phyloP scores from a whole-genome alignment of 306 rosid species.

The Begonia fuchsioides region DNA sequence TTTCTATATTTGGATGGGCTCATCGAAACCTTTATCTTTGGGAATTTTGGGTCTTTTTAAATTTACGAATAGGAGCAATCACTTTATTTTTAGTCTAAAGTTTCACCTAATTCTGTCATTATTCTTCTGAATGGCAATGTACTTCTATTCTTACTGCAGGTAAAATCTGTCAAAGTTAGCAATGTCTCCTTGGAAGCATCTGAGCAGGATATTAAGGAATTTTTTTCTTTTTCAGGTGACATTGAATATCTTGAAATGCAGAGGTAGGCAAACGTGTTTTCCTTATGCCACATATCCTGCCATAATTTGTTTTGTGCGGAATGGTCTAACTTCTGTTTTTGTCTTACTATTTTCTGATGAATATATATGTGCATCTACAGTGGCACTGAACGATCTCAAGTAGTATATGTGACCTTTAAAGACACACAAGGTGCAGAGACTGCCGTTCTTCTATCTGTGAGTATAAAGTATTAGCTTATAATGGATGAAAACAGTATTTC shows the following conservation, averaged over 20 bases:
- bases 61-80: background rate
- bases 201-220: constrained; percentile 78
- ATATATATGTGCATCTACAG: constrained; percentile 17
- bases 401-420: constrained; percentile 49
- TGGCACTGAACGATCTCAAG: constrained; percentile 24
- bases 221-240: constrained; percentile 91
- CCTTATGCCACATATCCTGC: too few species aligned
- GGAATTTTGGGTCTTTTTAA: too few species aligned
- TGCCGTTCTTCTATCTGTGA: constrained; percentile 54
- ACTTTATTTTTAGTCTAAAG: background rate
- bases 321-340: too few species aligned
- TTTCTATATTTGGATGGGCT: too few species aligned
- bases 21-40: too few species aligned
- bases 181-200: constrained; percentile 90
- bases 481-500: too few species aligned
- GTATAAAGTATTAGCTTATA: background rate
- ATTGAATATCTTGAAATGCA: constrained; percentile 72
- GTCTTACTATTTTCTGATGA: background rate
- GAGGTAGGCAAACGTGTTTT: constrained; percentile 20
- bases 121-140: background rate
- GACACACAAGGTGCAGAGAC: constrained; percentile 45
- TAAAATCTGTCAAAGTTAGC: constrained; percentile 58
- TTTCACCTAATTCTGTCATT: too few species aligned
- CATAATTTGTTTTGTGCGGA: too few species aligned
- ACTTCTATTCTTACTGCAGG: constrained; percentile 19